Evolutionary conservation across 2,329 filamentous ascomycete genomes (phyloP), one percentile per base, ranked within the genome.

Genomic region (Aspergillus phoenicis): DNA sequence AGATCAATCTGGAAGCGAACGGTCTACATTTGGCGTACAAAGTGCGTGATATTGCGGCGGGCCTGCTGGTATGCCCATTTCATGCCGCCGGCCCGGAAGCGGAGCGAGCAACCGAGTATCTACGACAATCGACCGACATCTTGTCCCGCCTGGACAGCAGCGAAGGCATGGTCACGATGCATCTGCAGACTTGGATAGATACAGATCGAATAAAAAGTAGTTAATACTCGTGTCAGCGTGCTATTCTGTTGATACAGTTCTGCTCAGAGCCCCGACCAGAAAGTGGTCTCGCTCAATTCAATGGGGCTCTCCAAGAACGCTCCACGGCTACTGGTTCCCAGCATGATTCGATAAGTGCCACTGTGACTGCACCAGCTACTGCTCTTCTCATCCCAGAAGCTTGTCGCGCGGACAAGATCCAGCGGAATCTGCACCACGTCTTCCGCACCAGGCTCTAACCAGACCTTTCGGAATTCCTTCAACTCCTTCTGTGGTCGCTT

Each of bases 381-480:
- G 17, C 24, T 45, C 24, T 47, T 45, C 45, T 60, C 58, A 43
- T 60, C 58, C 58, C 58, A 60, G 22, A 56, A 60, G 41, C 58
- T 60, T 2, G 58, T 60, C 5, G 58, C 52, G 36, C 49, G 52
- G 20, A 52, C 11, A 41, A 49, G 22, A 28, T 55, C 52, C 6
- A 57, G 39, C 6, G 39, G 53, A 1, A 56, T 47, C 5, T 17
- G 45, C 26, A 85, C 84, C 2, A 66, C 77, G 73, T 83, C 81
- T 45, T 77, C 82, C 73, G 87, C 81, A 2, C 86, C 87, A 0
- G 84, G 77, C 52, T 81, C 78, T 1, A 91, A 73, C 53, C 80
- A 79, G 0, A 88, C 82, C 75, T 91, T 91, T 56, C 78, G 72
- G 62, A 87, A 88, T 1, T 83, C 85, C 71, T 86, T 86, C 52